These are phyloP conservation scores for Staphylotrichum longicolle DNA, from an alignment of 495 filamentous ascomycete genomes.

Conservation along the genomic window DNA sequence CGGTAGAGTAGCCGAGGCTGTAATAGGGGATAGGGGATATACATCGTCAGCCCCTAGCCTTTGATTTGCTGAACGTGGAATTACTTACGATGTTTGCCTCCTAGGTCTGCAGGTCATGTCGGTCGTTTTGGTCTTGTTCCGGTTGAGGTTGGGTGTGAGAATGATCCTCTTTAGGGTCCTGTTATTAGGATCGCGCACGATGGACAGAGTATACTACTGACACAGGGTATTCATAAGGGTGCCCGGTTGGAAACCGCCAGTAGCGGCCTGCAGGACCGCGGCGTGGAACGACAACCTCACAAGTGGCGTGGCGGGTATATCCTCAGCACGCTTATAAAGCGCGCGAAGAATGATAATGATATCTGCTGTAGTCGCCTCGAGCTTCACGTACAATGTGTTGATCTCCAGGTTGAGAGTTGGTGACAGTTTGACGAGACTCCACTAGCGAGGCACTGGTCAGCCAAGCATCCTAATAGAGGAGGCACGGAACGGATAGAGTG, in stretches of 20 bases:
- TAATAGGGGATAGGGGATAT: conserved; percentile 12
- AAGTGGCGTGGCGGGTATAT: conserved; percentile 14
- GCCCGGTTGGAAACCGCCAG: conserved; percentile 12
- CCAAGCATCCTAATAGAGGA: conserved; percentile 10
- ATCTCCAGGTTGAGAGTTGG: conserved; percentile 8
- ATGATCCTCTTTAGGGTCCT: not conserved
- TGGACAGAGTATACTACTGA: conserved; percentile 7
- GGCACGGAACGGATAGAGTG: conserved; percentile 6
- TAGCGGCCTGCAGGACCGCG: conserved; percentile 5
- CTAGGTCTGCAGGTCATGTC: conserved; percentile 10
- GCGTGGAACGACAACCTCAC: conserved; percentile 6
- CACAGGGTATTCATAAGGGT: conserved; percentile 9
- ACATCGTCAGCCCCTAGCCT: conserved; percentile 18
- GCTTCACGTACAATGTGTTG: conserved; percentile 5
- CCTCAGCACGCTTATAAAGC: conserved; percentile 12
- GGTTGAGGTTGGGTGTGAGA: conserved; percentile 4
- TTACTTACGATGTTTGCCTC: conserved; percentile 17
- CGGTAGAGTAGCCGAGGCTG: conserved; percentile 18
- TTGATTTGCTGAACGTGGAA: conserved; percentile 11
- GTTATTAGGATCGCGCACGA: conserved; percentile 13
- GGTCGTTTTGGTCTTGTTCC: conserved; percentile 13
- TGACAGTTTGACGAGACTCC: conserved; percentile 9
- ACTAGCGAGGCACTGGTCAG: conserved; percentile 16
- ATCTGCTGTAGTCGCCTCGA: conserved; percentile 12
- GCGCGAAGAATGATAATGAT: conserved; percentile 14